phyloP scores from a whole-genome alignment of 2,329 filamentous ascomycete genomes.

The Paracorniculantispora psalliotae region DNA sequence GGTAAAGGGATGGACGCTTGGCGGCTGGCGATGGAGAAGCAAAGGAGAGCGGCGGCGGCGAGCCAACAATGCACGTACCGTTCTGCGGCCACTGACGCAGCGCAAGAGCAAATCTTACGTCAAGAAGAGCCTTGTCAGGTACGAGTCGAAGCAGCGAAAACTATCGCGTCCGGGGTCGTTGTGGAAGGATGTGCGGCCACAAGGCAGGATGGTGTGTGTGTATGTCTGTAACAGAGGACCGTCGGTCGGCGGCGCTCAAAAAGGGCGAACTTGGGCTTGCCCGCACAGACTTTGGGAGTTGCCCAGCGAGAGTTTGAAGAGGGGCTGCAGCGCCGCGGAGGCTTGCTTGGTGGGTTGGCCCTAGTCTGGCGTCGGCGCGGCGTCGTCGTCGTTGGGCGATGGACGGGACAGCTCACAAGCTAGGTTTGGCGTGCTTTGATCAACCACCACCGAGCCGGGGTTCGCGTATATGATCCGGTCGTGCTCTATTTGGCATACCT shows the following conservation, averaged over 20 bases:
- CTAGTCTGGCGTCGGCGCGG: not conserved
- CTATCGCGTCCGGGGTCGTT: not conserved
- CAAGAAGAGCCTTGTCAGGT: not conserved
- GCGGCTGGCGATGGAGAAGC: not conserved
- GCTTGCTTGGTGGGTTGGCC: constrained; percentile 2
- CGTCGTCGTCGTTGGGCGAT: not conserved
- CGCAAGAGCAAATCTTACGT: not conserved
- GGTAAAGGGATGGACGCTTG: not conserved
- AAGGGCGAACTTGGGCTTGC: constrained; percentile 8
- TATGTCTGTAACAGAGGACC: constrained; percentile 10
- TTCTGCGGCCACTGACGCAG: not conserved
- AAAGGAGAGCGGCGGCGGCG: not conserved
- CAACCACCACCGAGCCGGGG: not conserved
- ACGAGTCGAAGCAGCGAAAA: constrained; percentile 8
- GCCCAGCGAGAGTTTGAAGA: not conserved
- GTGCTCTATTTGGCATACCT: not conserved
- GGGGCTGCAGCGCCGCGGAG: constrained; percentile 1
- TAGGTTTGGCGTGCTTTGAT: not conserved
- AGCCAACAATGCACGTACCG: constrained; percentile 11
- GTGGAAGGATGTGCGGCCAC: constrained; percentile 6
- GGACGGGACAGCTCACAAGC: not conserved
- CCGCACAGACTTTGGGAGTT: constrained; percentile 8
- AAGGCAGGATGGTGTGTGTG: not conserved
- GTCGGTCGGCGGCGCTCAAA: constrained; percentile 6
- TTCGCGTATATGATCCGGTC: not conserved